Evolutionary conservation across 768 basidiomycete genomes (phyloP), one percentile per base, ranked within the genome.

Genomic region (Glaciozyma martinii): DNA sequence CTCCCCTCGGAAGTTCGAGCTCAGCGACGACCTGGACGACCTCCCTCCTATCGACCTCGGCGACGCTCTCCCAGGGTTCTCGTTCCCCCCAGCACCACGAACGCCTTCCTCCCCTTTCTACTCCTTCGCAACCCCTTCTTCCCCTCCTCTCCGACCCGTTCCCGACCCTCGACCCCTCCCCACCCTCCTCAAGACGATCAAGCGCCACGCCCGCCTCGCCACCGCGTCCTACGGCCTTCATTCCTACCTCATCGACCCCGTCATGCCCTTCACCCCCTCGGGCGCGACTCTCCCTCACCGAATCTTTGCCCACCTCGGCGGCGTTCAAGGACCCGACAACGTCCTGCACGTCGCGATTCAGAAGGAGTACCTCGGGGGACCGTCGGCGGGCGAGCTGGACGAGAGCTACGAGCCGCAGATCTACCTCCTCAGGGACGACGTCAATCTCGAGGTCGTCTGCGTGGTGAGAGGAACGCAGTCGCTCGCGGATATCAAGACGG

Each of bases 181-280:
- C 19, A 10, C 42, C n/a, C 29, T 66, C 25, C 30, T 66, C 25
- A 46, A 59, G 15, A 23, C 42, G 12, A 56, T 70, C 49, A 66
- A 66, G 54, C 62, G 69, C 6, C 43, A 40, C 40, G 59, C 43
- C 3, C 56, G 69, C 9, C 65, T 70, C 16, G 53, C 65, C 6
- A 70, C 66, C 3, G 65, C 69, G 2, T 61, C 69, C 2, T 70
- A 70, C 56, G 69, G 69, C 8, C 63, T 70, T 0, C 69, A 70
- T 33, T 62, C 60, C 3, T 61, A 65, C 44, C 43, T 70, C 46
- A 49, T 64, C 29, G 59, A 44, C 5, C 56, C 63, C 9, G 56
- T 60, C 8, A 65, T 66, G 3, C 66, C 69, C 29, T 44, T 70
- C 29, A 67, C 69, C 4, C 65, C 66, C 0, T 61, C 59, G 1